Evolutionary conservation across 1,139 yeast species (phyloP), one percentile per base, ranked within the genome.

Genomic region (Nematodospora anomalae): DNA sequence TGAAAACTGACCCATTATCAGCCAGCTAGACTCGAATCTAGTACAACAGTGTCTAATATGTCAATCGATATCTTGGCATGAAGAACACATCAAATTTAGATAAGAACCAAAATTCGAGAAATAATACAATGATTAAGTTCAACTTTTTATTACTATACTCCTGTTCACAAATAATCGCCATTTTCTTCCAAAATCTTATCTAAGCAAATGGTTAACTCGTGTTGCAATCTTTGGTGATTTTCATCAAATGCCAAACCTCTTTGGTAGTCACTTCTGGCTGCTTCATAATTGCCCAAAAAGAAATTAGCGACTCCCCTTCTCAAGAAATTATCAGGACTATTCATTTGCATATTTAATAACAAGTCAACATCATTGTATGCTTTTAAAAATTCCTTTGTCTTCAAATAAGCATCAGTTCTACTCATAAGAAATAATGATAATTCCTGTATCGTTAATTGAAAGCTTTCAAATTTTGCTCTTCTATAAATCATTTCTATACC

Each of bases 351-450:
- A 20, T 73, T 72, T 35, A 76, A 57, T 47, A 90, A 69, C 63
- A 90, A 64, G 44, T 88, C 92, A 2, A 94, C 81, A 55, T 90
- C 97, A 43, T 83, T 83, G 53, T 69, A 78, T 0, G 96, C 97
- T 36, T 80, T 82, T 31, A 83, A 61, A 65, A 78, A 85, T 41
- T 79, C 67, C 36, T 78, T 73, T 40, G 74, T 67, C 51, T 83
- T 74, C 56, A 89, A 69, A 51, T 83, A 76, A 0, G 95, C 86
- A 53, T 90, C 97, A 15, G 95, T 80, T 46, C 97, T 74, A 38
- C 88, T 83, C 67, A 81, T 83, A 40, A 90, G 62, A 53, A 88
- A 75, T 51, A 78, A 71, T 33, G 82, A 74, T 38, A 86, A 64
- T 57, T 92, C 97, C 52, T 84, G 90, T 38, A 89, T 62, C 26